phyloP scores from a whole-genome alignment of 2,329 filamentous ascomycete species.

The Pseudogymnoascus sp. region DNA sequence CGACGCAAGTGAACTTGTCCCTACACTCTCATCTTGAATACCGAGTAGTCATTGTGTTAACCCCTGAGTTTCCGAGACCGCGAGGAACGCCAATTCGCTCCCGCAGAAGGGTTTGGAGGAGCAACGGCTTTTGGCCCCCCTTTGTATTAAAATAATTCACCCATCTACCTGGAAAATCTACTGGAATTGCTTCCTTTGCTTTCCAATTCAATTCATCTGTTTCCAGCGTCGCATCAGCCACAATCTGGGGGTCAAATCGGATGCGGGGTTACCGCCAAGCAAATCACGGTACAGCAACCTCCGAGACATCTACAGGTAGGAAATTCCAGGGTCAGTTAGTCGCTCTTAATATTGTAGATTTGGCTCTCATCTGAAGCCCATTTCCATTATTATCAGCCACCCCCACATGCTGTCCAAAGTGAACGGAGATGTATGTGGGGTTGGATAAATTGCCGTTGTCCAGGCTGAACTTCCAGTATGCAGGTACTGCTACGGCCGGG shows the following conservation, averaged over 20 bases:
- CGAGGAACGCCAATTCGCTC: background rate
- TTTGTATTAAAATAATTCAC: background rate
- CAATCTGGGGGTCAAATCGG: background rate
- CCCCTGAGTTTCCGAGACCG: background rate
- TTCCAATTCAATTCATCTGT: background rate
- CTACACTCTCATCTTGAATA: background rate
- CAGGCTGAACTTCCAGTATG: background rate
- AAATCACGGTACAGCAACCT: background rate
- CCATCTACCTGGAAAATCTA: background rate
- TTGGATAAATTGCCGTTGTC: background rate
- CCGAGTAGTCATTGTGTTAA: background rate
- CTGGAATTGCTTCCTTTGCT: background rate
- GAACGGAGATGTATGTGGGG: background rate
- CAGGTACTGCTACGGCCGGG: background rate
- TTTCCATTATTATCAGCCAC: background rate
- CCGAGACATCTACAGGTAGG: background rate
- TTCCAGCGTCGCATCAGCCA: background rate
- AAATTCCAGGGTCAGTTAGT: background rate
- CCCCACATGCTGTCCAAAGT: constrained; percentile 1
- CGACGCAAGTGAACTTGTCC: background rate
- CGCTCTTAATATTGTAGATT: background rate
- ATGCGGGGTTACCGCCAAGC: background rate
- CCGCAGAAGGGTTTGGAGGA: background rate
- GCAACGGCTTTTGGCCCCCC: no score
- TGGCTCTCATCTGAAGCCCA: background rate